phyloP scores from a whole-genome alignment of 2,329 filamentous ascomycete genomes.

The Sporothrix globosa region DNA sequence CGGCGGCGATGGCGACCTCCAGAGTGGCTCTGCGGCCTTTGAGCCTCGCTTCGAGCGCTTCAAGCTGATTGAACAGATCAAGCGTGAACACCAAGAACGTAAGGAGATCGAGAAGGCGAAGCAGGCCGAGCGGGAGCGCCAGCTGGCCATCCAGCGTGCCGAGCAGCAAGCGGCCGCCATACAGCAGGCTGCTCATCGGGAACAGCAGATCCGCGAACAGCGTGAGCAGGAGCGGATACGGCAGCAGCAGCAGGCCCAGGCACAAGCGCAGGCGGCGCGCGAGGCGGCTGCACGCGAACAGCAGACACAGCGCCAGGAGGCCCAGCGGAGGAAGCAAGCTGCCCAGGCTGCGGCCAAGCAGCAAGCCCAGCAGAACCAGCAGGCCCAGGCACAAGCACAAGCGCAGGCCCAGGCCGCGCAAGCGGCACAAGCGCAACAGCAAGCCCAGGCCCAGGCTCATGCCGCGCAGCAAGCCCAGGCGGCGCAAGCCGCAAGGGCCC shows the following conservation, averaged over 20 bases:
- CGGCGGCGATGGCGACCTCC: constrained; percentile 71
- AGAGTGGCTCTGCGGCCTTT: constrained; percentile 72
- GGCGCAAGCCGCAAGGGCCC: constrained; percentile 11
- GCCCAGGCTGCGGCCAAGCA: constrained; percentile 38
- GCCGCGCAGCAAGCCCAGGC: constrained; percentile 41
- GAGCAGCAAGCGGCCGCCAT: constrained; percentile 49
- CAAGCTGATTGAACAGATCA: constrained; percentile 87
- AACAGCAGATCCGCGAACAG: constrained; percentile 38
- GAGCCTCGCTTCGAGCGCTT: constrained; percentile 88
- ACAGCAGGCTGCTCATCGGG: constrained; percentile 32
- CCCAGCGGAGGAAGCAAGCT: constrained; percentile 40
- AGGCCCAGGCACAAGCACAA: constrained; percentile 37
- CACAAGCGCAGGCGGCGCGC: constrained; percentile 43
- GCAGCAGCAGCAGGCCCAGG: constrained; percentile 37
- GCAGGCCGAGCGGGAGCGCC: constrained; percentile 62
- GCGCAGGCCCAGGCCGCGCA: constrained; percentile 43
- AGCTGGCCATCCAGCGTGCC: constrained; percentile 55
- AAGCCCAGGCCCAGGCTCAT: constrained; percentile 37
- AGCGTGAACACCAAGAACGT: constrained; percentile 73
- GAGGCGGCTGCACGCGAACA: constrained; percentile 48
- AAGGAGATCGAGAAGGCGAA: constrained; percentile 75
- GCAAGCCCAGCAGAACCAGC: constrained; percentile 47
- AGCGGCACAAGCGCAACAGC: constrained; percentile 34
- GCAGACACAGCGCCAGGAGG: constrained; percentile 45
- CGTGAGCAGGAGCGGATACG: constrained; percentile 33